phyloP scores from a whole-genome alignment of 83 land plant genomes.

The Larix sibirica region DNA sequence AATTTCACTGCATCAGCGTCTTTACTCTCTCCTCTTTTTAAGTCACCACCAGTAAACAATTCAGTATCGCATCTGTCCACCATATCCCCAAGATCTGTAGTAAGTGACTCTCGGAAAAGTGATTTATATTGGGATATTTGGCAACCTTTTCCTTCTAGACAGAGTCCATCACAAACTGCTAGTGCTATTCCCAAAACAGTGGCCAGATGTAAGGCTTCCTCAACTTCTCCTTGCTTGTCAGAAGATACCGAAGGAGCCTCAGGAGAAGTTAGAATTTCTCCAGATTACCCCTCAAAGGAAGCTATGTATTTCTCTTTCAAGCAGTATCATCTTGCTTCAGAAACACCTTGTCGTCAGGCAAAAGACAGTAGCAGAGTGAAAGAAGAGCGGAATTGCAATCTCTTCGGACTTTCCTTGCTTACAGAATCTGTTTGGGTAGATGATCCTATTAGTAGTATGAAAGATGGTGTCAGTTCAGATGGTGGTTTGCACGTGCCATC shows the following conservation, averaged over 20 bases:
- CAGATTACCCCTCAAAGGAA: not conserved
- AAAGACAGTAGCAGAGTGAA: not conserved
- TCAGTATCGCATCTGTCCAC: not conserved
- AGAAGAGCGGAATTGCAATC: slow-evolving; percentile 42
- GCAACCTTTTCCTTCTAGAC: slow-evolving; percentile 12
- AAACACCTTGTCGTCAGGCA: not conserved
- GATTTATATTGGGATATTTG: slow-evolving; percentile 5
- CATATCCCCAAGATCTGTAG: slow-evolving; percentile 5
- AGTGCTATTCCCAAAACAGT: not conserved
- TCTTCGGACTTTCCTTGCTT: slow-evolving; percentile 58
- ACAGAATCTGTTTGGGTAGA: slow-evolving; percentile 17
- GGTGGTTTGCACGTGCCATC: not conserved
- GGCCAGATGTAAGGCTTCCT: not conserved
- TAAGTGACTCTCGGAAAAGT: not conserved
- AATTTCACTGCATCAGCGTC: not conserved
- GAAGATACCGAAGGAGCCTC: slow-evolving; percentile 7
- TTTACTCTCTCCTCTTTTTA: not conserved
- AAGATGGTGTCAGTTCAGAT: not conserved
- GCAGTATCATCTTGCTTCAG: not conserved
- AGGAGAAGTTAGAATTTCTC: not conserved
- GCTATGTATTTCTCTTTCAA: not conserved
- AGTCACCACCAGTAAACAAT: slow-evolving; percentile 16
- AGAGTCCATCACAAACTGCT: not conserved
- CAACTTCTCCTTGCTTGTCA: slow-evolving; percentile 13
- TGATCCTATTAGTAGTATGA: slow-evolving; percentile 14